Evolutionary conservation across 768 basidiomycete genomes (phyloP), one percentile per base, ranked within the genome.

Genomic region (Boletus bicolor): DNA sequence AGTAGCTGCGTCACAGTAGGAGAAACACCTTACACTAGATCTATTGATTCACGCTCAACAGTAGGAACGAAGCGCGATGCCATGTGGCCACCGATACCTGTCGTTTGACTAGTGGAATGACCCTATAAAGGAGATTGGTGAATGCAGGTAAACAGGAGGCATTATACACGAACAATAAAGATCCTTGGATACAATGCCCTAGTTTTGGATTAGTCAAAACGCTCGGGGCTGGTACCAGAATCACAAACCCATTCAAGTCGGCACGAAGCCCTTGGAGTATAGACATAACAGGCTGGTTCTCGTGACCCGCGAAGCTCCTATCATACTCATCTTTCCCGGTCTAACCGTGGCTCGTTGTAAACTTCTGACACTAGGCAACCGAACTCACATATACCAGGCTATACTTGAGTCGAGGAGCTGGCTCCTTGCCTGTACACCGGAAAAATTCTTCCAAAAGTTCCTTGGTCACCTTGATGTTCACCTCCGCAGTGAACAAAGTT

Each of bases 131-230:
- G 1, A 7, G 9, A 32, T 53, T 3, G 53, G 26, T 3, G 21
- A n/a, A 42, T 0, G 6, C 12, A 34, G 1, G 30, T 0, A 17
- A 17, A 15, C 10, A 5, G 10, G 19, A 24, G 3, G 34, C 15
- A 10, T 7, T 19, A 4, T 24, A 28, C 5, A 71, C 80, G 61
- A 64, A 89, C 90, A 57, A 96, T 94, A 72, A 93, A 97, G 12
- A 95, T 79, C 36, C 84, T 83, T 2, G 91, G 79, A 37, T 81
- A 72, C 38, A 86, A 86, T 17, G 77, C 73, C 34, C 89, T 89
- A 51, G 53, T 53, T 38, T 9, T 42, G 7, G 12, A 11, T 57
- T 14, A 44, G 57, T 49, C 48, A 62, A 46, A 8, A 48, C 53
- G 2, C 15, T 30, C 3, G 12, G 7, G 9, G 4, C n/a, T 39